Percentiles rank a stretch among this genome's conserved stretches.
These are phyloP conservation scores for Chalciporus chontae DNA, from an alignment of 768 basidiomycete genomes.

Conservation along the genomic window DNA sequence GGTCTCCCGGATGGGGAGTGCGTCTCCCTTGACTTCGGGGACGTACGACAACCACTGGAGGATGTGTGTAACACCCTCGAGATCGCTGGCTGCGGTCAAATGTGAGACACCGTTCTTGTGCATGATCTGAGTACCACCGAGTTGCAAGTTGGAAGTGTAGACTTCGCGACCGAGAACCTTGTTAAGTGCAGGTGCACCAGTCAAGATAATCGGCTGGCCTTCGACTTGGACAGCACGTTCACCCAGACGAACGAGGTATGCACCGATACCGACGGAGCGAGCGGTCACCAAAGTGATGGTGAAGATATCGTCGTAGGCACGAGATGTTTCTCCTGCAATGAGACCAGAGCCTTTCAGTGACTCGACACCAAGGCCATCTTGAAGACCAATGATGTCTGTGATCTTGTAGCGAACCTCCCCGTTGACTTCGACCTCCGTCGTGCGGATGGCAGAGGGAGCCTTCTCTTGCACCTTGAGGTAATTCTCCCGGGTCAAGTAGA, in stretches of 20 bases:
- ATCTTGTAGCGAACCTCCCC: slow-evolving; percentile 92
- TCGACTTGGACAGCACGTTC: slow-evolving; percentile 98
- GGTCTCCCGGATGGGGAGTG: slow-evolving; percentile 73
- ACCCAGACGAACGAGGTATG: slow-evolving; percentile 96
- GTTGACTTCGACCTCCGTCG: slow-evolving; percentile 77
- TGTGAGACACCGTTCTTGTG: slow-evolving; percentile 99
- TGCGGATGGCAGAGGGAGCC: slow-evolving; percentile 71
- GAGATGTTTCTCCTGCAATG: slow-evolving; percentile 96
- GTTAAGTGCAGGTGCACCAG: slow-evolving; percentile 94
- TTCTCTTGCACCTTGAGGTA: slow-evolving; percentile 87
- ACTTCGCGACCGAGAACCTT: slow-evolving; percentile 99
- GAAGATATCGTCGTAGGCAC: slow-evolving; percentile 99
- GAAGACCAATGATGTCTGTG: slow-evolving; percentile 94
- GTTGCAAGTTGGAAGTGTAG: slow-evolving; percentile 96
- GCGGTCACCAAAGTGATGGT: slow-evolving; percentile 98
- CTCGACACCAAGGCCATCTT: slow-evolving; percentile 96
- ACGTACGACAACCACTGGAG: slow-evolving; percentile 94
- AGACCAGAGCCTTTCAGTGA: slow-evolving; percentile 94
- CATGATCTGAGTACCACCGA: slow-evolving; percentile 99
- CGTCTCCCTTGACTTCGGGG: slow-evolving; percentile 75
- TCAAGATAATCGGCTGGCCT: slow-evolving; percentile 98
- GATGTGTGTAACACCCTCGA: slow-evolving; percentile 93
- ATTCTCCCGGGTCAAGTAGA: slow-evolving; percentile 93
- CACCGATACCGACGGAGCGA: slow-evolving; percentile 98
- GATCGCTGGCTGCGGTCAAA: slow-evolving; percentile 88